A percentile compares a stretch with the other conserved stretches of the same genome.
Conservation (phyloP, 176 grass and related monocot genomes). For the Cenchrus americanus region DNA sequence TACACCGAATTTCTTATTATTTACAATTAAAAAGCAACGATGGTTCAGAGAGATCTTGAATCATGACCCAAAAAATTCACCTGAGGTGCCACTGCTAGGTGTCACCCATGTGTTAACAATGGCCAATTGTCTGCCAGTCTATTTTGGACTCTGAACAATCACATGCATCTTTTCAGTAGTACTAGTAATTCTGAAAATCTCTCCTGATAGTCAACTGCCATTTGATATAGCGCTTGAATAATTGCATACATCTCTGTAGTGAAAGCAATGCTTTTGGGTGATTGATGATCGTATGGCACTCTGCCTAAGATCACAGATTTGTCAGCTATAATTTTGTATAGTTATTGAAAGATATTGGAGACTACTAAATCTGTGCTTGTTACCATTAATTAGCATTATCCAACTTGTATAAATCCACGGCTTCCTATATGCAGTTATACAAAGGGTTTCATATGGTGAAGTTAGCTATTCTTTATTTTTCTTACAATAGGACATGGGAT, state of each 20-base stretch:
- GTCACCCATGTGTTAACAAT: background rate
- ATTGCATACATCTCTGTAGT: background rate
- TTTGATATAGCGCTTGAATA: background rate
- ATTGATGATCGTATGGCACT: background rate
- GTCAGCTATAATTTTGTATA: background rate
- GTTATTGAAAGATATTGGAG: constrained; percentile 2
- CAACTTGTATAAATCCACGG: background rate
- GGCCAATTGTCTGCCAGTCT: background rate
- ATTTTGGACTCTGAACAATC: constrained; percentile 3
- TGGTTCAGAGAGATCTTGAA: background rate
- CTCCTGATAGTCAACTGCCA: no score
- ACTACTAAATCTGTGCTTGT: background rate
- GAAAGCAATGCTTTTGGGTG: background rate
- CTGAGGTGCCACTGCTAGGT: background rate
- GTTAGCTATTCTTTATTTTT: constrained; percentile 6
- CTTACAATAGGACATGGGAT: constrained; percentile 74
- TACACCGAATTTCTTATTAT: background rate
- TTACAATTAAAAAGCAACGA: background rate
- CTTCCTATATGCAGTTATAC: constrained; percentile 2
- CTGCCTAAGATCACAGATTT: background rate
- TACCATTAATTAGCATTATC: constrained; percentile 3
- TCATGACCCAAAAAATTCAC: background rate
- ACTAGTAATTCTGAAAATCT: no score
- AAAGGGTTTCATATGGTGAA: constrained; percentile 16
- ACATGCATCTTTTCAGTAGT: background rate